Base-by-base conservation (phyloP, 805 yeast species). In the Hemisphaericaspora nanyangensis region DNA sequence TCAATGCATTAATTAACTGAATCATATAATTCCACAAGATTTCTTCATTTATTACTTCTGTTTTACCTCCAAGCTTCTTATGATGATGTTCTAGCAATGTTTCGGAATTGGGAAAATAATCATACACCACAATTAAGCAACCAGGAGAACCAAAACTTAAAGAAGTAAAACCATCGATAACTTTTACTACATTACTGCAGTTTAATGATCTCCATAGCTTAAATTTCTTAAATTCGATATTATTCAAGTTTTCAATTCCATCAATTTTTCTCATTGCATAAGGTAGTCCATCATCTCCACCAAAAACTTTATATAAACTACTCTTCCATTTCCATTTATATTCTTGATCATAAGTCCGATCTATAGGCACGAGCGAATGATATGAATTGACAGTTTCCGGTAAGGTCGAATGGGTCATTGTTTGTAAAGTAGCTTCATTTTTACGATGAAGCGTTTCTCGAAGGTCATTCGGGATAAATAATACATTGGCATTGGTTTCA, bases 281-380 rank as follows among this genome's bases (percentile, higher is more conserved):
- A 3, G 86, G 68, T 31, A 74, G 73, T 3, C 97, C 97, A 58
- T 89, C 91, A 8, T 62, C 46, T 54, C 83, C 85, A 6, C 93
- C 85, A 50, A 80, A 76, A 4, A 85, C 95, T 61, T 90, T 90
- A 65, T 83, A 91, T 10, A 40, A 31, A 28, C 83, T 70, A 33
- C 81, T 77, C 3, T 75, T 67, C 42, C 75, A 72, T 1, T 83
- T 79, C 64, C 77, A 79, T 35, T 52, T 54, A 11, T 68, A 61
- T 17, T 40, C 40, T 29, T 54, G 49, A 22, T 64, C 67, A 38
- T 57, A 58, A 3, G 56, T 47, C 39, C 63, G 54, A 57, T 88
- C 96, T 30, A 91, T 69, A 3, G 96, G 96, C 22, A 82, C 89
- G 42, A 91, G 70, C 16, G 93, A 82, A 61, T 87, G 95, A 89